phyloP scores from a whole-genome alignment of 768 basidiomycete genomes.

The Psilocybe tampanensis region DNA sequence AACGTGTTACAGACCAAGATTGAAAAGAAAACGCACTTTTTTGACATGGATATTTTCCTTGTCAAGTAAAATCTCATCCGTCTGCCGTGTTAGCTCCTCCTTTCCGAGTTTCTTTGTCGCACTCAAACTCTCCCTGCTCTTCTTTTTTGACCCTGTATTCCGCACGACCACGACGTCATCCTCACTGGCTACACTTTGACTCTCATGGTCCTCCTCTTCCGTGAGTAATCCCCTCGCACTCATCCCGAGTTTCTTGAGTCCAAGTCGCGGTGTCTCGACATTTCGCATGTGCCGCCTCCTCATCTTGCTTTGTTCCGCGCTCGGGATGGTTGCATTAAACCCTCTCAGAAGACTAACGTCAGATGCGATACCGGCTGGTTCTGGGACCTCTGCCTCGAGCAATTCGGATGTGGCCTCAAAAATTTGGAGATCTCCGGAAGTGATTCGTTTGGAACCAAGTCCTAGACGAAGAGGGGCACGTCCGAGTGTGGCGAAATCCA shows the following conservation, averaged over 20 bases:
- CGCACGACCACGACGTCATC: constrained; percentile 74
- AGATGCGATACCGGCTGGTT: constrained; percentile 67
- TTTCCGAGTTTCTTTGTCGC: constrained; percentile 72
- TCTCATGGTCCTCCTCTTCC: constrained; percentile 57
- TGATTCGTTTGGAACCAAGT: constrained; percentile 65
- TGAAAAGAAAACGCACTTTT: constrained; percentile 55
- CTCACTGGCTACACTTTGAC: constrained; percentile 68
- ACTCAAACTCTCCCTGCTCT: constrained; percentile 68
- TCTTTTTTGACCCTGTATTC: constrained; percentile 48
- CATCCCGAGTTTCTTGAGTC: constrained; percentile 80
- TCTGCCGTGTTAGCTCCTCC: constrained; percentile 84
- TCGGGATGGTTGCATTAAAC: constrained; percentile 94
- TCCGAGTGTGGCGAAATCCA: constrained; percentile 80
- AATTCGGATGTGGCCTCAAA: constrained; percentile 82
- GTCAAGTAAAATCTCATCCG: constrained; percentile 84
- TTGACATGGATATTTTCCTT: constrained; percentile 92
- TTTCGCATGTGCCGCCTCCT: constrained; percentile 80
- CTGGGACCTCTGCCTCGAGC: constrained; percentile 70
- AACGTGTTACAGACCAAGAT: constrained; percentile 8
- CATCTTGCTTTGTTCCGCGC: constrained; percentile 76
- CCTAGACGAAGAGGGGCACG: constrained; percentile 75
- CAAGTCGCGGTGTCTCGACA: constrained; percentile 73
- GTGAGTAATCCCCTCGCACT: constrained; percentile 74
- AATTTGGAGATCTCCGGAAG: constrained; percentile 83
- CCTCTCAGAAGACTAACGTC: constrained; percentile 85